phyloP scores from a whole-genome alignment of 1,284 basidiomycete genomes.

The Microbotryum violaceum region DNA sequence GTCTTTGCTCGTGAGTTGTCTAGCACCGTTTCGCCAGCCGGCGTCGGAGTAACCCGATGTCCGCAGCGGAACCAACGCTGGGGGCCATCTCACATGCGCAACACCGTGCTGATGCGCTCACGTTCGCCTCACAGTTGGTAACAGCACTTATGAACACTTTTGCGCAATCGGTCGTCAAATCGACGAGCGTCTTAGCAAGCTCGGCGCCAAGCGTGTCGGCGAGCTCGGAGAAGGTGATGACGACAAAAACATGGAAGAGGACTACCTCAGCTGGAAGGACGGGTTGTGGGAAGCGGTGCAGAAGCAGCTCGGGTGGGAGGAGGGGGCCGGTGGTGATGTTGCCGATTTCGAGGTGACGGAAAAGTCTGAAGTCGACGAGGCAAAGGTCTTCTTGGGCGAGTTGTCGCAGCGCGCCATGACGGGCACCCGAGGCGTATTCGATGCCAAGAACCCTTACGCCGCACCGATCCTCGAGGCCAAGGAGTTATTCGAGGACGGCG shows the following conservation, averaged over 20 bases:
- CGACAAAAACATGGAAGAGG: slow-evolving; percentile 99
- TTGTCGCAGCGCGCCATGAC: slow-evolving; percentile 75
- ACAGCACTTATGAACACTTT: slow-evolving; percentile 71
- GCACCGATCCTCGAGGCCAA: slow-evolving; percentile 68
- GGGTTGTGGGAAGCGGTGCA: slow-evolving; percentile 88
- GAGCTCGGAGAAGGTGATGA: slow-evolving; percentile 94
- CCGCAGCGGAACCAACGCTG: too few relatives aligned
- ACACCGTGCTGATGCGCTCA: background rate
- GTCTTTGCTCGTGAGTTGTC: slow-evolving; percentile 60
- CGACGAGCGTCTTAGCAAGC: slow-evolving; percentile 63
- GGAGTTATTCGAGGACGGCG: slow-evolving; percentile 73
- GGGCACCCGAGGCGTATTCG: slow-evolving; percentile 84
- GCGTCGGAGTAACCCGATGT: too few relatives aligned
- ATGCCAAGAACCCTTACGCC: slow-evolving; percentile 93
- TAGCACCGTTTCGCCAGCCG: background rate
- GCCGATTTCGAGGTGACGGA: slow-evolving; percentile 89
- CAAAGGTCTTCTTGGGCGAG: slow-evolving; percentile 84
- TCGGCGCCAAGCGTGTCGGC: slow-evolving; percentile 81
- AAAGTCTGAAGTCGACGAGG: slow-evolving; percentile 47
- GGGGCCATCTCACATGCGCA: background rate
- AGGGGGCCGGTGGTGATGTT: slow-evolving; percentile 91
- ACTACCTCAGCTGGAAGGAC: slow-evolving; percentile 99
- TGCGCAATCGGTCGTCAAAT: slow-evolving; percentile 78
- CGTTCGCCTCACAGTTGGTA: slow-evolving; percentile 16
- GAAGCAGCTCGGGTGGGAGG: slow-evolving; percentile 73